Conservation (phyloP, 768 basidiomycete species). For the Boletus fagicola region DNA sequence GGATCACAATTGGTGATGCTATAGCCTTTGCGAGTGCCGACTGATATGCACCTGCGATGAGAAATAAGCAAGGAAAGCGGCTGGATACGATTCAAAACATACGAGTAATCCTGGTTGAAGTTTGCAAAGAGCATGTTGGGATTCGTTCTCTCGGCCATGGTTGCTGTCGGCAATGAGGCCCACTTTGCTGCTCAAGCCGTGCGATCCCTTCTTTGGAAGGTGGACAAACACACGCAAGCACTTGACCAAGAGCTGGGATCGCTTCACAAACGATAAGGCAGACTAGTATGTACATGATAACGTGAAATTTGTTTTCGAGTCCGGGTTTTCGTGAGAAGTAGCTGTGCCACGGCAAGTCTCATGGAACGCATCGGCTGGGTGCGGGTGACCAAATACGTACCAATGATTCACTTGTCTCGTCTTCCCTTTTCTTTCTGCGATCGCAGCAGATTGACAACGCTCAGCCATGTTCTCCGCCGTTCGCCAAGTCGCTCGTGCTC, state of each 20-base stretch:
- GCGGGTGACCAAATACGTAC: constrained; percentile 24
- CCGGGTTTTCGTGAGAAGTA: not conserved
- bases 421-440: constrained; percentile 47
- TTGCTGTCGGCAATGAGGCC: constrained; percentile 7
- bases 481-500: constrained; percentile 17
- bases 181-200: not conserved
- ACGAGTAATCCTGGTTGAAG: constrained; percentile 99
- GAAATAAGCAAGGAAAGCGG: constrained; percentile 1
- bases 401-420: not conserved
- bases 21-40: constrained; percentile 94
- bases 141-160: constrained; percentile 41
- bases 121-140: constrained; percentile 79
- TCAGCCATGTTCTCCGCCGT: constrained; percentile 19
- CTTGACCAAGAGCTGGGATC: not conserved
- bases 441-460: not conserved
- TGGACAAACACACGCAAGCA: constrained; percentile 19
- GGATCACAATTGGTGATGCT: constrained; percentile 98
- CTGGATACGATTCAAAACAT: constrained; percentile 24
- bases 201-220: constrained; percentile 10
- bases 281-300: not conserved
- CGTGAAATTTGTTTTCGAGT: not conserved
- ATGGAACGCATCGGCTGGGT: constrained; percentile 4
- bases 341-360: not conserved
- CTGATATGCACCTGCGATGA: constrained; percentile 72
- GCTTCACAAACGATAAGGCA: not conserved